Evolutionary conservation across 108 stramenopile genomes (phyloP).

Genomic region (Nannochloropsis gaditana): DNA sequence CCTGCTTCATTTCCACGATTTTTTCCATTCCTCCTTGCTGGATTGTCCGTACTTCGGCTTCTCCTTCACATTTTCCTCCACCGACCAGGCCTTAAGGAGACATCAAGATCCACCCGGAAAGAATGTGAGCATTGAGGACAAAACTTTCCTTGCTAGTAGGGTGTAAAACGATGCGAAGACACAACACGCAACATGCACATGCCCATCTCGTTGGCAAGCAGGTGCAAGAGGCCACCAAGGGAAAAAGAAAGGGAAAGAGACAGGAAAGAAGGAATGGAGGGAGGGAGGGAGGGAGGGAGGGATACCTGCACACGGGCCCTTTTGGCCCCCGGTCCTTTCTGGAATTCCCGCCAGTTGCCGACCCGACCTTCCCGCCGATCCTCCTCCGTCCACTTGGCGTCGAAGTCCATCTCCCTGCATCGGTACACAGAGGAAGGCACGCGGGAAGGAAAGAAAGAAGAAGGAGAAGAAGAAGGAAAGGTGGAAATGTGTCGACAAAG

Average conservation of each 20-base stretch:
- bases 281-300: neutral
- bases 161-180: neutral
- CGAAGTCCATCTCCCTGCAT: neutral
- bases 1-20: neutral
- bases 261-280: neutral
- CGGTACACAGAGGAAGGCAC: too few relatives aligned
- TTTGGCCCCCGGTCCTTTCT: neutral
- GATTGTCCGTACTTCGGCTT: neutral
- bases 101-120: neutral
- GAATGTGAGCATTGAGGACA: neutral
- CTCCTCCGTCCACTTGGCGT: neutral
- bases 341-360: neutral
- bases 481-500: too few relatives aligned
- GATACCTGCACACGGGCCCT: neutral
- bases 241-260: neutral
- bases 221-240: neutral
- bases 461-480: too few relatives aligned
- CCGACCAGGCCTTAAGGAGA: neutral
- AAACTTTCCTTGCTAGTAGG: too few relatives aligned
- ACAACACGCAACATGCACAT: neutral
- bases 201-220: too few relatives aligned
- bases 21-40: neutral
- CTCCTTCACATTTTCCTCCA: neutral
- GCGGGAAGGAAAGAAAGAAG: too few relatives aligned
- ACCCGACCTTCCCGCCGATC: neutral